These are phyloP conservation scores for Debaryomycetaceae sp. DNA, from an alignment of 1,139 yeast species.

Conservation along the genomic window DNA sequence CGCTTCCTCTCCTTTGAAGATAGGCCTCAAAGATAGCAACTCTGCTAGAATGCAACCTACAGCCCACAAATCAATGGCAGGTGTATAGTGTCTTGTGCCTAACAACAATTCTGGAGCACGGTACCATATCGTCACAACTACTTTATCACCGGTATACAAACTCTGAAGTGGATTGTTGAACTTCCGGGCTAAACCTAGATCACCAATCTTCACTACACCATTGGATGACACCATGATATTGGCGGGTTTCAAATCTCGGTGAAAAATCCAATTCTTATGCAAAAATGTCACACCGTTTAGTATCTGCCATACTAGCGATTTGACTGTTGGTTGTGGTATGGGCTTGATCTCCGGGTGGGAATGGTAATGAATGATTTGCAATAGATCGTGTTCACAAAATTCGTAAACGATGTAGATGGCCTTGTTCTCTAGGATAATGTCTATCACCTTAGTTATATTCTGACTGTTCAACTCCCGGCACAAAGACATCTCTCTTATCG, in stretches of 20 bases:
- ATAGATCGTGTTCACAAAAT: constrained; percentile 90
- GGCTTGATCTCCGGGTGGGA: constrained; percentile 82
- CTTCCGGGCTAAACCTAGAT: constrained; percentile 88
- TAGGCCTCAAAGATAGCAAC: constrained; percentile 79
- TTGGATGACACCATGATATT: constrained; percentile 90
- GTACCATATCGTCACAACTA: constrained; percentile 97
- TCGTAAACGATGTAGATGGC: constrained; percentile 93
- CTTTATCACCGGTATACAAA: constrained; percentile 90
- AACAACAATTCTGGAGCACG: constrained; percentile 90
- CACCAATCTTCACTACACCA: constrained; percentile 94
- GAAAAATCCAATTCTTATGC: constrained; percentile 95
- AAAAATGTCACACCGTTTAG: constrained; percentile 85
- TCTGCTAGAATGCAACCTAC: constrained; percentile 96
- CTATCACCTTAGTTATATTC: constrained; percentile 76
- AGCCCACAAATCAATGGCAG: constrained; percentile 96
- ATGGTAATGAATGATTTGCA: constrained; percentile 91
- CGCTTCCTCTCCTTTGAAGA: constrained; percentile 96
- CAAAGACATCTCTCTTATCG: constrained; percentile 92
- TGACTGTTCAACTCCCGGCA: constrained; percentile 83
- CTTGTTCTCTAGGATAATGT: constrained; percentile 85
- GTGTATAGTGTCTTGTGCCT: constrained; percentile 92
- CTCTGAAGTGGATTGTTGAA: constrained; percentile 89
- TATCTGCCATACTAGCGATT: constrained; percentile 88
- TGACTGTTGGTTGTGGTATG: constrained; percentile 73
- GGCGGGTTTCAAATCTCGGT: constrained; percentile 95